Conservation (phyloP, 306 rosid genomes). For the Vigna angularis region DNA sequence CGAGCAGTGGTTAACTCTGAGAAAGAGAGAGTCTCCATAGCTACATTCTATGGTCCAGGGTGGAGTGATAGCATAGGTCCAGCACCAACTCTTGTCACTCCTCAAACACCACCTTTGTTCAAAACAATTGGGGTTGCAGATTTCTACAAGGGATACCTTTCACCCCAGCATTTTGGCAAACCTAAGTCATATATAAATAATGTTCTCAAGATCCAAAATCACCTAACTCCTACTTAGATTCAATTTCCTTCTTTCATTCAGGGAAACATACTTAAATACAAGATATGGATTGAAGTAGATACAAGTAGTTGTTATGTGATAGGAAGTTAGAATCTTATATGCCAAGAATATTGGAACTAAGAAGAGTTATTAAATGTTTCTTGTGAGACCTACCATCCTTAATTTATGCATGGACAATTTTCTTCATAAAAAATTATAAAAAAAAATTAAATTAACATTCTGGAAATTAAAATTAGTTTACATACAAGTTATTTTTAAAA, state of each 20-base stretch:
- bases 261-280: neutral
- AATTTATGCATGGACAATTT: too few species aligned
- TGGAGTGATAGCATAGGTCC: constrained; percentile 59
- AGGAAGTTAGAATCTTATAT: neutral
- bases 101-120: constrained; percentile 50
- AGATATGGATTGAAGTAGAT: too few species aligned
- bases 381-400: too few species aligned
- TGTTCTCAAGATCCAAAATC: constrained; percentile 42
- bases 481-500: too few species aligned
- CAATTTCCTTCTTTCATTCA: neutral
- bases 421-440: too few species aligned
- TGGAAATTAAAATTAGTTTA: too few species aligned
- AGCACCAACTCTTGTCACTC: constrained; percentile 49
- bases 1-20: constrained; percentile 42
- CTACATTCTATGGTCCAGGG: constrained; percentile 52
- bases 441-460: too few species aligned
- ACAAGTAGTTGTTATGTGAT: neutral
- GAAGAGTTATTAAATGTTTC: too few species aligned
- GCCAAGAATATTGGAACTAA: neutral
- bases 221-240: neutral
- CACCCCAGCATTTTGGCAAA: constrained; percentile 41
- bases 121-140: constrained; percentile 49
- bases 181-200: constrained; percentile 55
- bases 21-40: constrained; percentile 60
- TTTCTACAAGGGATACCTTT: constrained; percentile 46